Evolutionary conservation across 805 yeast species (phyloP), one percentile per base, ranked within the genome.

Genomic region (Novakomyces olei): DNA sequence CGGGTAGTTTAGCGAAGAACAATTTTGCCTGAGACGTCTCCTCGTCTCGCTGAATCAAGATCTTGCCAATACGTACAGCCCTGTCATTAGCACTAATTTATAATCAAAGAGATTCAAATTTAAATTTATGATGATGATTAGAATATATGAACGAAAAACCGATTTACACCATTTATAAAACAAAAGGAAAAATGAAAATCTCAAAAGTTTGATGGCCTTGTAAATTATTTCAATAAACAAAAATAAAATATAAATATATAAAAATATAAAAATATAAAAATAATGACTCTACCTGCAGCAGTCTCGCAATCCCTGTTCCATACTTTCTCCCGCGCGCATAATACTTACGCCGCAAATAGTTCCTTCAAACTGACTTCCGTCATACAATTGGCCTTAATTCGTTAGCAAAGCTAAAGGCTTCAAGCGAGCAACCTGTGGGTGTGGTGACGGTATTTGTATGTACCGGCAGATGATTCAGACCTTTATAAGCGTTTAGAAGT

Each of bases 281-380:
- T n/a, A n/a, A n/a, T n/a, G n/a, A n/a, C n/a, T n/a, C n/a, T n/a
- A 75, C 42, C 98, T 67, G 53, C 96, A 81, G 55, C 98, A 85
- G 52, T 85, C 96, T 53, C 99, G 70, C 41, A 88, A 61, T 22
- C 96, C 98, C 63, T 80, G 92, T 55, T 88, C 99, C 99, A 88
- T 88, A 28, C 92, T 75, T 55, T 88, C 99, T 42, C 99, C 99
- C 4, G 99, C 99, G 51, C 99, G 67, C 46, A 88, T 91, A 49
- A 88, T 88, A 12, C 94, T 80, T 24, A 88, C 99, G 42, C 99
- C 99, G 52, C 96, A 85, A 38, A 88, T 88, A 54, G 79, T 81
- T 28, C 98, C 96, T 46, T 69, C 57, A 52, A 85, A 85, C 37
- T 63, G 61, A 36, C 74, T 73, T 9, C 99, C 99, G 3, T 67